Conservation (phyloP, 441 rosid genomes). For the Gossypium aridum region DNA sequence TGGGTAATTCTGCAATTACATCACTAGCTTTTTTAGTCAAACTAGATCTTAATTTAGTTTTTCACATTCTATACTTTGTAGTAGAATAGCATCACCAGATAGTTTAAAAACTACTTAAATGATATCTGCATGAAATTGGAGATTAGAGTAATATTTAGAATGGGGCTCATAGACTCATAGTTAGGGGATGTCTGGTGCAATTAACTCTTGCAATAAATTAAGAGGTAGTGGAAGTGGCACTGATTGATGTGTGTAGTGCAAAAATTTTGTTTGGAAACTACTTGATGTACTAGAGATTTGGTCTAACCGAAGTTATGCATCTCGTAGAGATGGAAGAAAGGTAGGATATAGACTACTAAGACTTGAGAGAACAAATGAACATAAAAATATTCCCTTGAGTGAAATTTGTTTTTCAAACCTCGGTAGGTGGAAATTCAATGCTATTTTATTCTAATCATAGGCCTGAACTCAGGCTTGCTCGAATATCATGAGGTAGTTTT, state of each 20-base stretch:
- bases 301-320: background rate
- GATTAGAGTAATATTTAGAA: background rate
- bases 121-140: background rate
- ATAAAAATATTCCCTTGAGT: background rate
- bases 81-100: background rate
- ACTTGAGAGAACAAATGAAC: background rate
- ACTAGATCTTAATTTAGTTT: background rate
- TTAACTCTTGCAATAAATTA: background rate
- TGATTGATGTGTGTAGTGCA: background rate
- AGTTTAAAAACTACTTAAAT: background rate
- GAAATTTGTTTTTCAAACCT: background rate
- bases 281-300: background rate
- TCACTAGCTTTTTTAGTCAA: background rate
- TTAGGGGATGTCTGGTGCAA: no score
- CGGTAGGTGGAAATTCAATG: background rate
- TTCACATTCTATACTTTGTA: background rate
- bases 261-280: background rate
- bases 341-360: background rate
- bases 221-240: background rate
- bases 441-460: background rate
- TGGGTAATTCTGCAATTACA: conserved; percentile 45
- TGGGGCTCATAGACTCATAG: background rate
- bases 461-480: background rate
- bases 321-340: background rate
- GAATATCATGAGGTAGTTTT: background rate